A percentile compares a stretch with the other conserved stretches of the same genome.
Conservation (phyloP, 1,284 basidiomycete genomes). For the Fomitopsis pinicola region DNA sequence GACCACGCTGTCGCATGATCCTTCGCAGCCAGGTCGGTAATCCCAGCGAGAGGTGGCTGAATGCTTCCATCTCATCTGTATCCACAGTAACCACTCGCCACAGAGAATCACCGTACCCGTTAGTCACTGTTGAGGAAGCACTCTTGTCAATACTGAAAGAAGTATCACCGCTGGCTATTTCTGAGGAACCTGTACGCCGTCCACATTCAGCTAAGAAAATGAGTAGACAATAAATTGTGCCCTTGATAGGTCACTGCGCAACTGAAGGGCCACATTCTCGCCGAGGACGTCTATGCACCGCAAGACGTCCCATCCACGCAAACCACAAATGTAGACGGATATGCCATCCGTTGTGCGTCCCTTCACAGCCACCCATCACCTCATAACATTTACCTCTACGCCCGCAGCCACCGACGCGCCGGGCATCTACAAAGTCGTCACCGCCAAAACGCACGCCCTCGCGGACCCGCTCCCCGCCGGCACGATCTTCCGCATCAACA, state of each 20-base stretch:
- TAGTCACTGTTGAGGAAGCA: slow-evolving; percentile 66
- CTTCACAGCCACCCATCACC: not conserved
- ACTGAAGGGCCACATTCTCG: slow-evolving; percentile 67
- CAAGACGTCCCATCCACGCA: slow-evolving; percentile 56
- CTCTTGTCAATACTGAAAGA: slow-evolving; percentile 52
- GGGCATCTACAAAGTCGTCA: slow-evolving; percentile 71
- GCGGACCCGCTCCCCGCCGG: slow-evolving; percentile 41
- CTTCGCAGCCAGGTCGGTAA: slow-evolving; percentile 53
- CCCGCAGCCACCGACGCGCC: slow-evolving; percentile 51
- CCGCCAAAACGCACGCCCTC: slow-evolving; percentile 44
- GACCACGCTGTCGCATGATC: slow-evolving; percentile 63
- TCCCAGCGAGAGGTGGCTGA: not conserved
- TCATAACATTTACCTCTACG: not conserved
- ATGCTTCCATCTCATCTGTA: slow-evolving; percentile 4
- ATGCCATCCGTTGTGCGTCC: slow-evolving; percentile 67
- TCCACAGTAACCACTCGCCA: slow-evolving; percentile 57
- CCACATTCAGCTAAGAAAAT: not conserved
- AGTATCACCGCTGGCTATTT: slow-evolving; percentile 35
- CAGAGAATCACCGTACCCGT: slow-evolving; percentile 72
- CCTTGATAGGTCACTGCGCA: slow-evolving; percentile 44
- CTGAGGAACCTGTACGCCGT: slow-evolving; percentile 28
- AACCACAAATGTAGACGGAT: slow-evolving; percentile 87
- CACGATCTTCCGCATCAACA: slow-evolving; percentile 73
- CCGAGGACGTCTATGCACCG: slow-evolving; percentile 67
- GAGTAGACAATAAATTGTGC: not conserved